phyloP scores from a whole-genome alignment of 495 filamentous ascomycete genomes.

The Aspergillus bertholletiae region DNA sequence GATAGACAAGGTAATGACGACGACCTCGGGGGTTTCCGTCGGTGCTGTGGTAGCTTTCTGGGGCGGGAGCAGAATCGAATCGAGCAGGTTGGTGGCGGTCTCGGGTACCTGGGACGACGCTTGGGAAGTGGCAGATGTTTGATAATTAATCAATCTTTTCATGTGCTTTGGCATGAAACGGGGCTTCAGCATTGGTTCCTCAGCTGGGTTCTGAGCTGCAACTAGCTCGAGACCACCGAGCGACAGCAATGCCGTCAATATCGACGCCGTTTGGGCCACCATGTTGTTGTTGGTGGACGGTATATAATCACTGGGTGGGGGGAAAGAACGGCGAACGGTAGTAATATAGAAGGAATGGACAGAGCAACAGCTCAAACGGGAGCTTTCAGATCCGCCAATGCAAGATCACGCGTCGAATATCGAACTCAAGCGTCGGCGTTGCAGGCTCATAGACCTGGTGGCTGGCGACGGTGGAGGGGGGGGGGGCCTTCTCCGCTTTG shows the following conservation, averaged over 20 bases:
- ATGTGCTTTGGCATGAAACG: conserved; percentile 44
- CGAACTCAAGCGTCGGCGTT: conserved; percentile 4
- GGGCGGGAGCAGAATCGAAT: not conserved
- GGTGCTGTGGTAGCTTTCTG: not conserved
- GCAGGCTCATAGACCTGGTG: conserved; percentile 12
- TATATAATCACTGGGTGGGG: conserved; percentile 20
- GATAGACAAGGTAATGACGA: conserved; percentile 23
- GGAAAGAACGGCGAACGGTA: conserved; percentile 11
- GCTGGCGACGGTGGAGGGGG: conserved; percentile 6
- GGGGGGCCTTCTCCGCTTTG: too few relatives aligned
- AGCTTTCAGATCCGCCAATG: not conserved
- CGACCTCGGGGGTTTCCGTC: conserved; percentile 9
- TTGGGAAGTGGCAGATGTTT: not conserved
- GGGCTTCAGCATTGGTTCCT: conserved; percentile 33
- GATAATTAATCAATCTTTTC: conserved; percentile 37
- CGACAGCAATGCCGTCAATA: conserved; percentile 31
- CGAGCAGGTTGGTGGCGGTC: not conserved
- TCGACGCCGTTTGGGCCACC: conserved; percentile 25
- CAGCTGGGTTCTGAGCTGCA: conserved; percentile 30
- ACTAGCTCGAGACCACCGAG: conserved; percentile 35
- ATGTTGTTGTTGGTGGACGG: conserved; percentile 23
- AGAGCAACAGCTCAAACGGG: conserved; percentile 20
- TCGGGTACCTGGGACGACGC: not conserved
- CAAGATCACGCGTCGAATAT: conserved; percentile 8
- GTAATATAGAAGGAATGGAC: conserved; percentile 20